Base-by-base conservation (phyloP, 805 yeast species). In the Saccharomycopsis synnaedendra region DNA sequence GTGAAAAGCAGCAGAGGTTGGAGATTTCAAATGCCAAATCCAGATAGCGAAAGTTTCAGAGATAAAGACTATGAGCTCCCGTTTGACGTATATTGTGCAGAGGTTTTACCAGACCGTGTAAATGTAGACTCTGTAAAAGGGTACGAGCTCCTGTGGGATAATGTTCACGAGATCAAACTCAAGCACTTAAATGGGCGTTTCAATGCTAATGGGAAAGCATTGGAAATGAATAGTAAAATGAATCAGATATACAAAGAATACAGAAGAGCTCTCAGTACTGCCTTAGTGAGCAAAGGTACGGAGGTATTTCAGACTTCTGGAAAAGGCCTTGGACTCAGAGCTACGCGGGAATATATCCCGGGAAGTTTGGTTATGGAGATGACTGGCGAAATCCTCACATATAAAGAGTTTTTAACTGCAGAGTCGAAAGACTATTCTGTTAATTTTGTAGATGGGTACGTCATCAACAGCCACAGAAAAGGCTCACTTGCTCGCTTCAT, bases 401-500 rank as follows among this genome's bases (percentile, higher is more conserved):
- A 64, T 33, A 53, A 55, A 3, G 69, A 65, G 43, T 67, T 72
- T 58, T 55, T 76, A 31, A 60, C 59, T 42, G 55, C 57, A n/a
- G 55, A 60, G 1, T 28, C 53, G 32, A 58, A 68, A 46, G 72
- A 62, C 51, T 70, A 71, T 56, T 67, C 69, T 54, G 56, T 74
- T 42, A 63, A 68, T 52, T 58, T 72, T 37, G 71, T 69, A 28
- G 62, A 66, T 43, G 70, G 72, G 6, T 58, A 63, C 19, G 68
- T 70, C 27, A 68, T 73, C 45, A 76, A 72, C 55, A 64, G 70
- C 37, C 70, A 71, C 8, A 61, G 55, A 10, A 60, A 66, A 43
- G 78, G 78, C 0, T 70, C 75, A 4, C 64, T 65, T 31, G 78
- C 78, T 0, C 58, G 76, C 37, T 73, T 70, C 57, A 74, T 69